phyloP scores from a whole-genome alignment of 2,329 filamentous ascomycete species.

The Endocalyx cinctus region DNA sequence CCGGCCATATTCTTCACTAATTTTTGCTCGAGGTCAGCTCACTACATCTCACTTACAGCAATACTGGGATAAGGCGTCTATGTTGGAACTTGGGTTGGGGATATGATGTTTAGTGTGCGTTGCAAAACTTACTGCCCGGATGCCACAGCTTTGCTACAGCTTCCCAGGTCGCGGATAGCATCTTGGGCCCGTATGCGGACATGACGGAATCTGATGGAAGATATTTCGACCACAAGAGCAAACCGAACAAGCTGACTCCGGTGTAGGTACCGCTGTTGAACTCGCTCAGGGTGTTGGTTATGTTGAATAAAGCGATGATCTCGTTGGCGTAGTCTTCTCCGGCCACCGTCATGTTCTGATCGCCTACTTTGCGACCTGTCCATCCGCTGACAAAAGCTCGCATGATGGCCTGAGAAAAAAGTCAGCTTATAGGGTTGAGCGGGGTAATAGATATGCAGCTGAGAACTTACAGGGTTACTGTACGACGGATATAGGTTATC shows the following conservation, averaged over 20 bases:
- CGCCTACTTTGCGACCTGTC: conserved; percentile 48
- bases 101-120: too few species aligned
- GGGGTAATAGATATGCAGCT: too few species aligned
- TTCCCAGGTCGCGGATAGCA: conserved; percentile 51
- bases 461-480: conserved; percentile 44
- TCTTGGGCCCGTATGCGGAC: conserved; percentile 43
- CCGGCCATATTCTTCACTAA: conserved; percentile 59
- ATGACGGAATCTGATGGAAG: conserved; percentile 49
- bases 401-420: conserved; percentile 41
- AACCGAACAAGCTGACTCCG: conserved; percentile 54
- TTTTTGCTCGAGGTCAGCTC: too few species aligned
- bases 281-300: conserved; percentile 53
- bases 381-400: conserved; percentile 57
- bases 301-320: conserved; percentile 52
- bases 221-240: conserved; percentile 58
- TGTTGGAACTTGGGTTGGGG: too few species aligned
- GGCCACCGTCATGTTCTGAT: conserved; percentile 53
- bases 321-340: conserved; percentile 53
- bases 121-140: conserved; percentile 30
- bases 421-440: too few species aligned
- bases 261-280: conserved; percentile 62
- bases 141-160: conserved; percentile 51
- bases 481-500: conserved; percentile 62
- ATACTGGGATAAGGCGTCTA: too few species aligned
- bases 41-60: too few species aligned